Evolutionary conservation across 768 basidiomycete species (phyloP).

Genomic region (Paxillus involutus): DNA sequence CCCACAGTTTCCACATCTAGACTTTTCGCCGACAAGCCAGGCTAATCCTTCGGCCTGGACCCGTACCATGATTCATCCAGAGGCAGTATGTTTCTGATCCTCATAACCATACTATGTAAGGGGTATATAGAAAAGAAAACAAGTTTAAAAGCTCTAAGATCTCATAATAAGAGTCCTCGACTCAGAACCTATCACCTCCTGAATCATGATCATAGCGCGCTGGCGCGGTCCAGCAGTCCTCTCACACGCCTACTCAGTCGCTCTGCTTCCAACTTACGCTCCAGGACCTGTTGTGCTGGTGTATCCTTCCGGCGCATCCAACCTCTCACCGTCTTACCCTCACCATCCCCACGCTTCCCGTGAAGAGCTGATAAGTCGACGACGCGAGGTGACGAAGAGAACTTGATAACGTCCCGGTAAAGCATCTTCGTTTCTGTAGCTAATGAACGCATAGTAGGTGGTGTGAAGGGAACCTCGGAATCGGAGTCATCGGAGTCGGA

Average conservation of each 20-base stretch:
- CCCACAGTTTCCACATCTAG: no score
- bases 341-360: conserved; percentile 49
- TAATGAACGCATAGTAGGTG: conserved; percentile 62
- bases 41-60: no score
- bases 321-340: conserved; percentile 44
- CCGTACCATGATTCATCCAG: no score
- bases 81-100: not conserved
- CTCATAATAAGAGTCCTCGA: not conserved
- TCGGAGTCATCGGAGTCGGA: conserved; percentile 70
- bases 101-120: not conserved
- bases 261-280: conserved; percentile 76
- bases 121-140: not conserved
- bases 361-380: conserved; percentile 77
- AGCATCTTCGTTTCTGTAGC: conserved; percentile 82
- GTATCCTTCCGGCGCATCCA: conserved; percentile 84
- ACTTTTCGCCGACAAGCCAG: no score
- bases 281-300: conserved; percentile 79
- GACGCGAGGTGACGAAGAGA: conserved; percentile 79
- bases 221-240: conserved; percentile 69
- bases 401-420: conserved; percentile 85
- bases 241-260: conserved; percentile 66
- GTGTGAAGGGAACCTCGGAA: conserved; percentile 44
- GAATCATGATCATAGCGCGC: conserved; percentile 16
- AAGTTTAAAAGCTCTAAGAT: not conserved
- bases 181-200: not conserved